Conservation (phyloP, 2,329 filamentous ascomycete species). For the Sarocladium oryzae region DNA sequence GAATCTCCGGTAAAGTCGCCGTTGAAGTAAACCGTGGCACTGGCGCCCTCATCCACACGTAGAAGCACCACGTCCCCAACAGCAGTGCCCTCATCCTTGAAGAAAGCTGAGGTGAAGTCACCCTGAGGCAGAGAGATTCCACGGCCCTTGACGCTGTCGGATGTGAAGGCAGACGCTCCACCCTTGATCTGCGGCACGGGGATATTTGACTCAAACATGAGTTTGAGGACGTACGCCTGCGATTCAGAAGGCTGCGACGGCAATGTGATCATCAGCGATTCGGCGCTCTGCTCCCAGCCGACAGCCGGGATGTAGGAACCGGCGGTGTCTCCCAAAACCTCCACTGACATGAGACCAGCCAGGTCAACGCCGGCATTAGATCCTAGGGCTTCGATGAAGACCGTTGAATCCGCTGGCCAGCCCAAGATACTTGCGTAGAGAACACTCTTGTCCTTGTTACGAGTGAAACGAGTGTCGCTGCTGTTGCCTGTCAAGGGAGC, state of each 20-base stretch:
- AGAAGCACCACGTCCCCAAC: background rate
- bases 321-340: conserved; percentile 10
- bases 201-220: conserved; percentile 11
- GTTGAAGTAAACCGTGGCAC: conserved; percentile 1
- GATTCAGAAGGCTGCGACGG: conserved; percentile 12
- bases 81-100: conserved; percentile 1
- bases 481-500: conserved; percentile 13
- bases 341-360: conserved; percentile 1
- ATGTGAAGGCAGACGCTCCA: conserved; percentile 10
- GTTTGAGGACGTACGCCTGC: conserved; percentile 13
- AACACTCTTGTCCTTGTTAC: conserved; percentile 9
- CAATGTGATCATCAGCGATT: conserved; percentile 10
- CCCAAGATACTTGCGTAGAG: conserved; percentile 13
- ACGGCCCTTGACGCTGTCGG: background rate
- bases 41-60: background rate
- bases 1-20: background rate
- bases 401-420: conserved; percentile 11
- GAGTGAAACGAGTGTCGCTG: conserved; percentile 13
- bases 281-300: conserved; percentile 10
- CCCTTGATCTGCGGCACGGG: conserved; percentile 11
- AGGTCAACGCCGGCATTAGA: conserved; percentile 8
- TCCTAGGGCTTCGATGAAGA: conserved; percentile 11
- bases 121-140: conserved; percentile 10
- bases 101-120: conserved; percentile 7
- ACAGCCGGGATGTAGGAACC: conserved; percentile 9